These are phyloP conservation scores for Solanum dulcamara DNA, from an alignment of 257 asterid species.

Conservation along the genomic window DNA sequence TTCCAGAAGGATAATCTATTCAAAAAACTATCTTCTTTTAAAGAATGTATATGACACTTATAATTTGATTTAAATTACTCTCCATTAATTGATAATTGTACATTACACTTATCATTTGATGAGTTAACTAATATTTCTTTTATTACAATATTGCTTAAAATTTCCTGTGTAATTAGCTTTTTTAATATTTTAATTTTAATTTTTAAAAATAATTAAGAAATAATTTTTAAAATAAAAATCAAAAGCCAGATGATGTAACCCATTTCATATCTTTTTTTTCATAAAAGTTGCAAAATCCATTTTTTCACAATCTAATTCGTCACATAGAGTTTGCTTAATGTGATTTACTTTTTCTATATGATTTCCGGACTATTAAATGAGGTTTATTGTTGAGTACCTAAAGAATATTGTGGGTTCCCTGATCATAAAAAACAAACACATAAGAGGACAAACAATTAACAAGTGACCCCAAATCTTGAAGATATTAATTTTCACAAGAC, in stretches of 20 bases:
- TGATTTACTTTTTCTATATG: neutral
- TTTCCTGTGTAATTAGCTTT: neutral
- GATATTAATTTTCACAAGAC: neutral
- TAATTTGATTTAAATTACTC: neutral
- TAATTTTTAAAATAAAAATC: neutral
- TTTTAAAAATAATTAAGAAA: neutral
- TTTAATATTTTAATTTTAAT: neutral
- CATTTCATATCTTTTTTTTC: neutral
- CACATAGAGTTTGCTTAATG: neutral
- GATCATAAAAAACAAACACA: neutral
- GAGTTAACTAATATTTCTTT: neutral
- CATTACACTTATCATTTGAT: neutral
- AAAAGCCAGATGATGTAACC: neutral
- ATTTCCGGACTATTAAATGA: neutral
- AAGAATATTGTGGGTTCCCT: neutral
- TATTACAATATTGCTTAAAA: neutral
- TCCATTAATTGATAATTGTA: neutral
- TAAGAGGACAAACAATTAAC: neutral
- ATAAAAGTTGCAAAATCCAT: neutral
- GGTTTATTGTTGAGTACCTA: neutral
- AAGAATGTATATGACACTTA: neutral
- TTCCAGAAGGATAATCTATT: neutral
- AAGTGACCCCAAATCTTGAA: neutral
- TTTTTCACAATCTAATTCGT: neutral
- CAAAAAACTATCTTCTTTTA: neutral